Evolutionary conservation across 176 grass and related monocot genomes (phyloP), one percentile per base, ranked within the genome.

Genomic region (maize (Zea mays)): DNA sequence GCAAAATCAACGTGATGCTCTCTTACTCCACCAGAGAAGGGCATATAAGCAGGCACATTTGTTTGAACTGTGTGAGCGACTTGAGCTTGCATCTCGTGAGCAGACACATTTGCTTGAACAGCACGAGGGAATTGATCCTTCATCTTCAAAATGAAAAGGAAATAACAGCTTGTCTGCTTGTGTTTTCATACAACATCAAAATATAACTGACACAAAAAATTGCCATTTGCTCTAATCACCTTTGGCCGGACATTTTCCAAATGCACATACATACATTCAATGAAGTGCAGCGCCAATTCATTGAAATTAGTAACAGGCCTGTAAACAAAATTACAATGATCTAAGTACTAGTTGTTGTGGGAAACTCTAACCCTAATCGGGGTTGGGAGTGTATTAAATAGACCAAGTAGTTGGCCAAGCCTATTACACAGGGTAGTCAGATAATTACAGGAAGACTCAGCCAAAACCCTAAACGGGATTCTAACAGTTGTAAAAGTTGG

Each of bases 221-320:
- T 27, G 54, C 17, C 37, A 55, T 45, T 68, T 73, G 75, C 45
- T 69, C 59, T 74, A 5, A 33, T 65, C 67, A 88, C 88, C 85
- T 85, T 97, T 15, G 51, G 45, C 66, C 33, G 62, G 38, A 66
- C 77, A 77, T 85, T 88, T 74, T 83, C 85, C 71, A 90, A 55
- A 90, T 93, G 81, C 77, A 90, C 85, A 65, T 89, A 72, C 7
- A 90, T 84, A 85, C 83, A 93, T 65, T 97, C 90, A 62, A 93
- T 77, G 74, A 89, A 93, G 90, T 97, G 93, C 64, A 88, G 88
- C 62, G 71, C 77, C 14, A 97, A 43, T 48, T 93, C 93, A 67
- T 89, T 90, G 88, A 87, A 97, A 83, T 93, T 82, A 15, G 36
- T 89, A 85, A 97, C 17, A 68, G 85, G 83, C 77, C 93, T 97